Evolutionary conservation across 2,329 filamentous ascomycete species (phyloP).

Genomic region (Mollisiaceae sp.): DNA sequence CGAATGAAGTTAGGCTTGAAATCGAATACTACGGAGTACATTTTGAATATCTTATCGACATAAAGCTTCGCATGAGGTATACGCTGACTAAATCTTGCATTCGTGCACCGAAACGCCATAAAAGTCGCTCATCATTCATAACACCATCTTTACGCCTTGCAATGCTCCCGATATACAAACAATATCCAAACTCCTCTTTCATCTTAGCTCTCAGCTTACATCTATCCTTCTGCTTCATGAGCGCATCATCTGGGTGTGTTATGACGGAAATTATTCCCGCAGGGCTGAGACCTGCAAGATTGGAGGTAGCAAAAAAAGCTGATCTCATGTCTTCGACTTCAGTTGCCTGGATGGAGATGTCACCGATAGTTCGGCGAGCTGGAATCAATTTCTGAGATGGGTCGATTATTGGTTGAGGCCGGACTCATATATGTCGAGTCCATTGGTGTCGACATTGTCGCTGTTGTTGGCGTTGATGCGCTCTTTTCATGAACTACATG

Average conservation of each 20-base stretch:
- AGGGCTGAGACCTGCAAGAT: conserved; percentile 4
- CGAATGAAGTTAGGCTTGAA: neutral
- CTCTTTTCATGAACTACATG: neutral
- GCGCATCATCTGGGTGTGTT: neutral
- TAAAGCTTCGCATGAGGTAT: neutral
- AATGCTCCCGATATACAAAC: conserved; percentile 2
- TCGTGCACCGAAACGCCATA: neutral
- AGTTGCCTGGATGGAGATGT: neutral
- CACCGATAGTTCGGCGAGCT: neutral
- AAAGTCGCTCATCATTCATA: conserved; percentile 5
- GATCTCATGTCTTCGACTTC: neutral
- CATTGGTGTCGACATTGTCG: conserved; percentile 1
- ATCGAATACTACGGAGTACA: neutral
- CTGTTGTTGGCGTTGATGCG: neutral
- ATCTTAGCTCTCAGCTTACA: neutral
- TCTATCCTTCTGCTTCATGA: neutral
- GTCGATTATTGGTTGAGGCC: conserved; percentile 1
- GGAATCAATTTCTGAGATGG: conserved; percentile 6
- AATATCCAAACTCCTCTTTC: neutral
- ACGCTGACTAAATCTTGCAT: neutral
- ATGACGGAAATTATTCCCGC: neutral
- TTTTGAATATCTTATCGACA: neutral
- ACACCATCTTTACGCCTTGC: conserved; percentile 3
- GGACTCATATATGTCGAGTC: neutral
- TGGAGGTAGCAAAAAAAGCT: neutral